Conservation (phyloP, 2,329 filamentous ascomycete genomes). For the Esteya vermicola region DNA sequence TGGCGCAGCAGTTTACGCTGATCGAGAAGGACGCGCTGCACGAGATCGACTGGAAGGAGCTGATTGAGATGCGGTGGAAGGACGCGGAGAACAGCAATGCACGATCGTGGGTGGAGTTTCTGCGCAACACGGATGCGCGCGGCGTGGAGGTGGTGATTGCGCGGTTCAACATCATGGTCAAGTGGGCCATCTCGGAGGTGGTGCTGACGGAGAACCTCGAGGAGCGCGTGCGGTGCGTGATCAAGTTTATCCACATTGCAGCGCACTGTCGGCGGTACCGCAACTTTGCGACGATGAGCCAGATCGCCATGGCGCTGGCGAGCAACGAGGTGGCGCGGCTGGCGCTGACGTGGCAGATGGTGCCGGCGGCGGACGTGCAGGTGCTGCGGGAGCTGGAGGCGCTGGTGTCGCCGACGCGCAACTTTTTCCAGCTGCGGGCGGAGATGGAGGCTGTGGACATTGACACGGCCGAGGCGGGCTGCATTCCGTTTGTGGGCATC, state of each 20-base stretch:
- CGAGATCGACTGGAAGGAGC: slow-evolving; percentile 78
- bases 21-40: slow-evolving; percentile 78
- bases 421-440: slow-evolving; percentile 61
- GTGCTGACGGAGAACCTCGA: slow-evolving; percentile 58
- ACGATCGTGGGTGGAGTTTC: slow-evolving; percentile 70
- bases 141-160: slow-evolving; percentile 76
- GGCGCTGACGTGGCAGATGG: slow-evolving; percentile 54
- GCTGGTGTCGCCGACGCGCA: slow-evolving; percentile 62
- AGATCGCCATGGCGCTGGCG: slow-evolving; percentile 63
- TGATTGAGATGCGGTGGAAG: slow-evolving; percentile 75
- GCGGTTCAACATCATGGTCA: slow-evolving; percentile 78
- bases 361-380: slow-evolving; percentile 49
- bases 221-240: slow-evolving; percentile 62
- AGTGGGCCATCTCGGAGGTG: slow-evolving; percentile 71
- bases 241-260: slow-evolving; percentile 73
- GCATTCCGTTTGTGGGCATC: slow-evolving; percentile 71
- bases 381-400: slow-evolving; percentile 55
- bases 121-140: slow-evolving; percentile 55
- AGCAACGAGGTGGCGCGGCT: slow-evolving; percentile 59
- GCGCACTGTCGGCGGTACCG: slow-evolving; percentile 59
- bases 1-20: slow-evolving; percentile 72
- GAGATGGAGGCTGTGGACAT: slow-evolving; percentile 61
- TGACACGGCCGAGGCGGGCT: slow-evolving; percentile 46
- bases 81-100: slow-evolving; percentile 49
- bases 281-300: slow-evolving; percentile 75